Base-by-base conservation (phyloP, 108 stramenopile genomes). In the Fragilaria radians region DNA sequence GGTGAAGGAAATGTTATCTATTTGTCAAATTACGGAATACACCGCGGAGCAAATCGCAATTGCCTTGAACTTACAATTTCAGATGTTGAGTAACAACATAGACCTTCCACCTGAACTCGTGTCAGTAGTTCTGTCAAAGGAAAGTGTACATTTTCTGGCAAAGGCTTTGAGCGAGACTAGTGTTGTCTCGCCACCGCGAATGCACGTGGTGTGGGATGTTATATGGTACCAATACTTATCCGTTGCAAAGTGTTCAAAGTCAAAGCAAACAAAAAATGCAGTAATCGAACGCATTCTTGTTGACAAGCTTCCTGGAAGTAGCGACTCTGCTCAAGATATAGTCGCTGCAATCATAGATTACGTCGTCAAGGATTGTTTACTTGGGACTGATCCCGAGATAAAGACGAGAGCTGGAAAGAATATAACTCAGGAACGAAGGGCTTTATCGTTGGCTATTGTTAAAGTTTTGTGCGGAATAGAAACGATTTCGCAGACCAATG, bases 181-280 rank as follows among this genome's bases (percentile, higher is more conserved):
- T 25, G 51, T 46, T 48, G 77, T 79, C 7, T 76, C 79, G n/a
- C 70, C 76, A 28, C 90, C 84, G 33, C 69, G 86, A 54, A 80
- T 65, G n/a, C 90, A 91, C 63, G 63, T 88, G 19, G 80, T 91
- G n/a, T 91, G 90, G 90, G 86, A 88, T 62, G 36, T 79, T 5
- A 17, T 91, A 1, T 88, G 86, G 86, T 65, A 55, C 23, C 36
- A 11, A 14, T 84, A 74, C 62, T 59, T 91, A 2, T 66, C 83
- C 2, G 77, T 78, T 25, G 29, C 67, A 22, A 24, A 63, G 36
- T 19, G 45, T 23, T 30, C 51, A 5, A 26, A 19, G 62, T 34
- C 52, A 21, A 62, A 52, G 49, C 28, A 26, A 18, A 54, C 33
- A 7, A 68, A 59, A 30, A 36, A 22, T n/a, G 14, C 7, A 42